These are phyloP conservation scores for Chlorella vulgaris DNA, from an alignment of 139 green algal species.

Conservation along the genomic window DNA sequence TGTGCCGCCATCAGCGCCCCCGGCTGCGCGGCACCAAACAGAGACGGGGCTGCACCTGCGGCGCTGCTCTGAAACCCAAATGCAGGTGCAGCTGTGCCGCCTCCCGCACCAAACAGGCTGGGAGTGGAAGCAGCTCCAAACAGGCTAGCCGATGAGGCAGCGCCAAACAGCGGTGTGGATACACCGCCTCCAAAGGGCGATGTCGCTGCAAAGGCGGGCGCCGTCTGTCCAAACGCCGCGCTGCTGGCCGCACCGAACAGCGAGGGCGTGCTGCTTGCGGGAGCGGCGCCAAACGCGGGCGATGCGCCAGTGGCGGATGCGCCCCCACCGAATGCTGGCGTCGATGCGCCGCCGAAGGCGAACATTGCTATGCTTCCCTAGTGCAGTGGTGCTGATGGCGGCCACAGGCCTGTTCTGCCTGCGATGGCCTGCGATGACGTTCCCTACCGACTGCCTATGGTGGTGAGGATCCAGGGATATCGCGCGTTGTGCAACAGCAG, in stretches of 20 bases:
- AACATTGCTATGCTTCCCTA: too few species aligned
- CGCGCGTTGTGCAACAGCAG: too few species aligned
- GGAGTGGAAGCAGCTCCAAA: slow-evolving; percentile 6
- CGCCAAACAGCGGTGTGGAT: slow-evolving; percentile 32
- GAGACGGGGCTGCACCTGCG: background rate
- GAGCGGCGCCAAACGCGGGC: slow-evolving; percentile 25
- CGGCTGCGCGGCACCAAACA: background rate
- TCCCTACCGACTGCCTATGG: too few species aligned
- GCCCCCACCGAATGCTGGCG: slow-evolving; percentile 22
- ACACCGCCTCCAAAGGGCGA: slow-evolving; percentile 1
- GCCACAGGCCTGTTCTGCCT: too few species aligned
- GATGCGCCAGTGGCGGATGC: slow-evolving; percentile 5
- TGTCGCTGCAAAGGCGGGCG: slow-evolving; percentile 10
- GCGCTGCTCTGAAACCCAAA: background rate
- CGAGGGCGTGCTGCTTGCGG: slow-evolving; percentile 6
- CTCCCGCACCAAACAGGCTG: slow-evolving; percentile 32
- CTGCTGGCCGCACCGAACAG: slow-evolving; percentile 11
- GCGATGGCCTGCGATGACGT: too few species aligned
- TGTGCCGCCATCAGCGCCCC: background rate
- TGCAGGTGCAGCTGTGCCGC: background rate
- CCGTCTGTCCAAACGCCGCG: background rate
- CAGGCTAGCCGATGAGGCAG: background rate
- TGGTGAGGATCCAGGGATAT: too few species aligned
- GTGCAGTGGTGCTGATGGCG: too few species aligned
- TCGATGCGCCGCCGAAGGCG: slow-evolving; percentile 1